These are phyloP conservation scores for Mallotus japonicus DNA, from an alignment of 441 rosid species.

Conservation along the genomic window DNA sequence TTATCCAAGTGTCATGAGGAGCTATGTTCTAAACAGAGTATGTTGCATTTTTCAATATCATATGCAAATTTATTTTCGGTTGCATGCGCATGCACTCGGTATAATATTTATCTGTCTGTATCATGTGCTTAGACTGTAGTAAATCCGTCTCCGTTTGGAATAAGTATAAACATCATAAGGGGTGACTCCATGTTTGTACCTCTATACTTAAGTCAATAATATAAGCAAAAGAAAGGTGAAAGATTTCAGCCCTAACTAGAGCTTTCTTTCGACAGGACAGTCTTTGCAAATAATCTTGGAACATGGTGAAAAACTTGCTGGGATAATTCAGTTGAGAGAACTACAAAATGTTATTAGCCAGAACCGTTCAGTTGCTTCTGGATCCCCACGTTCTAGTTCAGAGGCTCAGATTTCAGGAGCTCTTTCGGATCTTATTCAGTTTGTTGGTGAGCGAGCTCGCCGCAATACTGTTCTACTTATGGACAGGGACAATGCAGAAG, in stretches of 20 bases:
- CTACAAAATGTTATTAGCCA: conserved; percentile 71
- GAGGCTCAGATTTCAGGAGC: conserved; percentile 71
- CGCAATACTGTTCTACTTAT: conserved; percentile 85
- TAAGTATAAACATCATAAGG: background rate
- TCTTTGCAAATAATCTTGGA: conserved; percentile 79
- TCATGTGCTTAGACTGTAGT: background rate
- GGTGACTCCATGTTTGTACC: too few relatives aligned
- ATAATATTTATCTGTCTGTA: conserved; percentile 33
- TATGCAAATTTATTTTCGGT: background rate
- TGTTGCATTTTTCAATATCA: conserved; percentile 25
- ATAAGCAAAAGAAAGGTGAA: background rate
- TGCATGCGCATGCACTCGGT: background rate
- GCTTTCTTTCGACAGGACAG: conserved; percentile 52
- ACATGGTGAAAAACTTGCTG: conserved; percentile 97
- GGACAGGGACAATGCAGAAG: conserved; percentile 99
- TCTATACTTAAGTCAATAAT: background rate
- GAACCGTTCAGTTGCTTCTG: conserved; percentile 50
- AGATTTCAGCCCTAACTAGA: background rate
- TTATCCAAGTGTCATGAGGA: conserved; percentile 96
- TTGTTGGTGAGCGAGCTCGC: conserved; percentile 90
- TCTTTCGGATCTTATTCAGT: conserved; percentile 92
- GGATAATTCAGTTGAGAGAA: conserved; percentile 84
- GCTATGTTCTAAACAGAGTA: conserved; percentile 82
- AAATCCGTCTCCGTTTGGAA: conserved; percentile 2
- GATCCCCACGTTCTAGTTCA: conserved; percentile 39